These are phyloP conservation scores for Rhodotorula mucilaginosa DNA, from an alignment of 1,284 basidiomycete species.

Conservation along the genomic window DNA sequence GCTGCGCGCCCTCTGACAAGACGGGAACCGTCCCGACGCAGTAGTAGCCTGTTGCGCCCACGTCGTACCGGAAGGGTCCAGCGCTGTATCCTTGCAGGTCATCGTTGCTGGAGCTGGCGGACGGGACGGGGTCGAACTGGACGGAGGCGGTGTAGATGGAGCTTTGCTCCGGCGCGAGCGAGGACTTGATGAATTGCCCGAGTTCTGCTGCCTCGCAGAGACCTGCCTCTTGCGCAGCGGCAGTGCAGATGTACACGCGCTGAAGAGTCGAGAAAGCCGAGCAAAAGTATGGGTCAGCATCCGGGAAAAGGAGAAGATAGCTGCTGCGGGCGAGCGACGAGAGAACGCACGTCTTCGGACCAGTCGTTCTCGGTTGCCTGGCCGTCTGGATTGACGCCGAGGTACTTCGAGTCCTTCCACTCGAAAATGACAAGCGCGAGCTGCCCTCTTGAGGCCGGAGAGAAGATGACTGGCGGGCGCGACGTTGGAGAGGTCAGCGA, in stretches of 20 bases:
- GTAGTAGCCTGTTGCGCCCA: slow-evolving; percentile 89
- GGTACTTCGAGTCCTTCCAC: slow-evolving; percentile 78
- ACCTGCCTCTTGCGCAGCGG: slow-evolving; percentile 65
- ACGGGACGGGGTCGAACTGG: slow-evolving; percentile 46
- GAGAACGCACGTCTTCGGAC: slow-evolving; percentile 45
- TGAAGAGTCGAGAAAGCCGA: slow-evolving; percentile 46
- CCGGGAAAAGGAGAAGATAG: too few species aligned
- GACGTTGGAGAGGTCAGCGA: slow-evolving; percentile 10
- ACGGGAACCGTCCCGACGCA: slow-evolving; percentile 70
- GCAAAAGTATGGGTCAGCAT: neutral
- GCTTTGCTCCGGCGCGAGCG: slow-evolving; percentile 64
- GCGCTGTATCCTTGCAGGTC: slow-evolving; percentile 36
- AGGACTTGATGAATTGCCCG: slow-evolving; percentile 73
- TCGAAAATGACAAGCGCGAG: slow-evolving; percentile 93
- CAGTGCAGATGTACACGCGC: slow-evolving; percentile 90
- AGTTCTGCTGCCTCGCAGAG: slow-evolving; percentile 68
- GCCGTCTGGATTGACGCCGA: slow-evolving; percentile 61
- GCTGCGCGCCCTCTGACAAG: slow-evolving; percentile 15
- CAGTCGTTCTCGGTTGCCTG: slow-evolving; percentile 44
- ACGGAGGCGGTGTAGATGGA: slow-evolving; percentile 53
- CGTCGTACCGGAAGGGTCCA: slow-evolving; percentile 58
- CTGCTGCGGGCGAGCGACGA: neutral
- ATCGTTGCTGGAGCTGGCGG: slow-evolving; percentile 34
- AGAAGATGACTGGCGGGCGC: slow-evolving; percentile 68
- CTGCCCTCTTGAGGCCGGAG: slow-evolving; percentile 73